Evolutionary conservation across 2,329 filamentous ascomycete species (phyloP).

Genomic region (Coniochaeta sp.): DNA sequence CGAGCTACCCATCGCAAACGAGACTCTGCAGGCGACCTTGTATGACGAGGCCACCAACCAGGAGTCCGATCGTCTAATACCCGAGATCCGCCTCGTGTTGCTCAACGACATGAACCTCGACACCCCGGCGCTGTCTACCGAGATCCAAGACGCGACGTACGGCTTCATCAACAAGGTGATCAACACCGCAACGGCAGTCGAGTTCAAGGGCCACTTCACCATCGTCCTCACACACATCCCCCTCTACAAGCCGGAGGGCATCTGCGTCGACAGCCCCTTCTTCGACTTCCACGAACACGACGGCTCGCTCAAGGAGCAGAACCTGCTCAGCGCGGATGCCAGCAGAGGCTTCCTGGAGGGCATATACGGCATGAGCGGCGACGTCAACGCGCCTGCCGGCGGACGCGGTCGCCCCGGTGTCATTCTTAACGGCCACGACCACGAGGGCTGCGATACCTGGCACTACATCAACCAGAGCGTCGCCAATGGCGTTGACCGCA

Average conservation of each 20-base stretch:
- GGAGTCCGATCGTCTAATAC: conserved; percentile 40
- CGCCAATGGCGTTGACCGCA: conserved; percentile 28
- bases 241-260: conserved; percentile 71
- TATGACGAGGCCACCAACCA: conserved; percentile 35
- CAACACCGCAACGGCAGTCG: conserved; percentile 52
- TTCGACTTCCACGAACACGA: conserved; percentile 68
- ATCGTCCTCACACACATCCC: conserved; percentile 89
- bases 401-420: conserved; percentile 68
- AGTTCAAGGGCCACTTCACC: conserved; percentile 62
- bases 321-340: conserved; percentile 70
- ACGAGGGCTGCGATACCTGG: conserved; percentile 85
- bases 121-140: conserved; percentile 60
- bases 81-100: conserved; percentile 74
- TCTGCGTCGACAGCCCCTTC: conserved; percentile 78
- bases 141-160: conserved; percentile 72
- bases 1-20: conserved; percentile 41
- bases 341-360: conserved; percentile 75
- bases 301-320: conserved; percentile 81
- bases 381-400: conserved; percentile 46
- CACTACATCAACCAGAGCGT: conserved; percentile 68
- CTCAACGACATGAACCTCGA: conserved; percentile 95
- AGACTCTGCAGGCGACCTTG: conserved; percentile 31
- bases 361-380: conserved; percentile 69
- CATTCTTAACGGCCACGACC: conserved; percentile 89
- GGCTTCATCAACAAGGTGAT: conserved; percentile 67